phyloP scores from a whole-genome alignment of 1,284 basidiomycete species.

The Cutaneotrichosporon cutaneum region DNA sequence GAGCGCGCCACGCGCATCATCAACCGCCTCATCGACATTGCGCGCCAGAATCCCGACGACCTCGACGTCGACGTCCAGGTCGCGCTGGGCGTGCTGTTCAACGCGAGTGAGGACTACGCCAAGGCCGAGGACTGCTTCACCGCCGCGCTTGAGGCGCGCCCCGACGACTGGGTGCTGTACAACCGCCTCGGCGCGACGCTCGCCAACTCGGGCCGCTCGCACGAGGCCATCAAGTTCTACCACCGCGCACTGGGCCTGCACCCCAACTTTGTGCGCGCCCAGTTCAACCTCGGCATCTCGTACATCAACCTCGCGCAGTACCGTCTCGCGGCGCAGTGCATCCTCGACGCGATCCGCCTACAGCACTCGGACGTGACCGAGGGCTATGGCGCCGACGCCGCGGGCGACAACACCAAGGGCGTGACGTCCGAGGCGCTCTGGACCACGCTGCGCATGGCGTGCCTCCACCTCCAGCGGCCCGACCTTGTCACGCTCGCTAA shows the following conservation, averaged over 20 bases:
- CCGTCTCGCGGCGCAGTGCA: constrained; percentile 76
- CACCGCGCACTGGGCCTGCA: constrained; percentile 84
- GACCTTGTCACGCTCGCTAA: constrained; percentile 23
- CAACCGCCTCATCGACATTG: constrained; percentile 52
- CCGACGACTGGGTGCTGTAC: constrained; percentile 91
- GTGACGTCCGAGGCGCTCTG: constrained; percentile 74
- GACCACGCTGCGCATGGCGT: constrained; percentile 78
- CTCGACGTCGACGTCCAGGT: constrained; percentile 95
- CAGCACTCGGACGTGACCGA: constrained; percentile 74
- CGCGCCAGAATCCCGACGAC: constrained; percentile 53
- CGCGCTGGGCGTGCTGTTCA: constrained; percentile 89
- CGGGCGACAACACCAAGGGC: constrained; percentile 57
- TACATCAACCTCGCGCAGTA: constrained; percentile 84
- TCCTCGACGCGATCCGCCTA: constrained; percentile 78
- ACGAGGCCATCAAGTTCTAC: constrained; percentile 86
- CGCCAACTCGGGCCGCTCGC: constrained; percentile 82
- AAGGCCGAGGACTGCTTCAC: constrained; percentile 94
- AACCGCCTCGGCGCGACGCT: constrained; percentile 95
- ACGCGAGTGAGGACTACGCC: constrained; percentile 86
- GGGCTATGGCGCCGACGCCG: constrained; percentile 54
- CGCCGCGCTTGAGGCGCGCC: constrained; percentile 80
- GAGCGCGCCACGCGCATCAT: constrained; percentile 42
- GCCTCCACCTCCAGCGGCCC: constrained; percentile 58
- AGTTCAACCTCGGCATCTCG: constrained; percentile 88
- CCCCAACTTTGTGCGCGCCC: constrained; percentile 87